These are phyloP conservation scores for Scedosporium dehoogii DNA, from an alignment of 2,329 filamentous ascomycete species.

Conservation along the genomic window DNA sequence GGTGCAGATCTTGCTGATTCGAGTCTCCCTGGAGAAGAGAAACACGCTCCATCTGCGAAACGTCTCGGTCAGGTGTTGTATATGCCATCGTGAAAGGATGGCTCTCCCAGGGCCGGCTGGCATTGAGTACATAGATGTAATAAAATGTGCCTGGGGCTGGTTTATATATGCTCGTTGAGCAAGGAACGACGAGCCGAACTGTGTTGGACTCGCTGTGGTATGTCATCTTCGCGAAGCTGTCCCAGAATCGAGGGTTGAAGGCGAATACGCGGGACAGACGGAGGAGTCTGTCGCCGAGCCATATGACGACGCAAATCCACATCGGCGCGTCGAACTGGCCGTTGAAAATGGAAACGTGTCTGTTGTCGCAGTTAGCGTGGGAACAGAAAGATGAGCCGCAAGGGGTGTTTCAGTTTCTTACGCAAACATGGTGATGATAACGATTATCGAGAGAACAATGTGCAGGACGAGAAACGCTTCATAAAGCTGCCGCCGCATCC, in stretches of 20 bases:
- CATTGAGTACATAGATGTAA: constrained; percentile 32
- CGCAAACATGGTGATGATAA: constrained; percentile 41
- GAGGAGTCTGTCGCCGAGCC: constrained; percentile 37
- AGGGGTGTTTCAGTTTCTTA: constrained; percentile 18
- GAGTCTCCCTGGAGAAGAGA: constrained; percentile 18
- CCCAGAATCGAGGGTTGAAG: constrained; percentile 29
- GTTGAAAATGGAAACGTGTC: constrained; percentile 42
- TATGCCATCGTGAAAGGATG: constrained; percentile 38
- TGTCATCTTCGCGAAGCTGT: constrained; percentile 21
- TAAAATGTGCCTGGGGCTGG: constrained; percentile 32
- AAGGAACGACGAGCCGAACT: constrained; percentile 28
- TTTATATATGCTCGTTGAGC: constrained; percentile 21
- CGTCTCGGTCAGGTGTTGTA: neutral
- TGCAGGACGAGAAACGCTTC: constrained; percentile 40
- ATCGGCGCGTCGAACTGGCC: constrained; percentile 38
- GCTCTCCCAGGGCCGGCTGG: constrained; percentile 33
- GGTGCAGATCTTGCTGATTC: neutral
- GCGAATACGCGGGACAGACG: constrained; percentile 30
- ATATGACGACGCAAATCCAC: constrained; percentile 38
- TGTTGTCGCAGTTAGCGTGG: constrained; percentile 13
- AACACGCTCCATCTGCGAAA: constrained; percentile 18
- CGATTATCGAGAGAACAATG: constrained; percentile 38
- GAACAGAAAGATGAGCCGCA: neutral
- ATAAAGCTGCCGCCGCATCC: constrained; percentile 41
- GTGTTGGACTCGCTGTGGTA: constrained; percentile 30